Evolutionary conservation across 2,329 filamentous ascomycete genomes (phyloP).

Genomic region (Chaetomiaceae sp.): DNA sequence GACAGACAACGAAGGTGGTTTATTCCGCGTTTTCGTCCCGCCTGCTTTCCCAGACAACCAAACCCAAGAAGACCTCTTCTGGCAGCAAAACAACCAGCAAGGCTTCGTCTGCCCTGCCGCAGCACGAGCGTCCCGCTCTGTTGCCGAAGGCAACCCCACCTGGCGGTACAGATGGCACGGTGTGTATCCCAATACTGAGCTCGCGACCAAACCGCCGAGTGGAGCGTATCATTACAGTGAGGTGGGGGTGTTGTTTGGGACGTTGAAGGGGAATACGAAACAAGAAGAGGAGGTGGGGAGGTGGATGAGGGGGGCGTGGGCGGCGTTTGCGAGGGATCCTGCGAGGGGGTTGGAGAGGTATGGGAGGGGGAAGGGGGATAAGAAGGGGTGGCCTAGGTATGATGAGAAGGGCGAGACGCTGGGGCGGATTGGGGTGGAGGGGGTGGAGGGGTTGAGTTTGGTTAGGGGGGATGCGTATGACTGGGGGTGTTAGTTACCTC

Average conservation of each 20-base stretch:
- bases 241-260: conserved; percentile 14
- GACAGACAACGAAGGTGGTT: conserved; percentile 14
- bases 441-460: not conserved
- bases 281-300: conserved; percentile 30
- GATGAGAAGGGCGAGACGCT: not conserved
- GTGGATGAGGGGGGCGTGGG: conserved; percentile 37
- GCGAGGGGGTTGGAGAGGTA: conserved; percentile 7
- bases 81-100: not conserved
- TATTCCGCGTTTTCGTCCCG: conserved; percentile 17
- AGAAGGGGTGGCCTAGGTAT: conserved; percentile 2
- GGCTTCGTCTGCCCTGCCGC: conserved; percentile 33
- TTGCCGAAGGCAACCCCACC: conserved; percentile 27
- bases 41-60: not conserved
- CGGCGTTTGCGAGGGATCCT: conserved; percentile 38
- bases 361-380: not conserved
- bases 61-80: not conserved
- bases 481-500: not conserved
- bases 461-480: conserved; percentile 8
- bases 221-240: conserved; percentile 35
- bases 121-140: conserved; percentile 27
- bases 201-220: conserved; percentile 28
- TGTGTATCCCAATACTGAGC: conserved; percentile 32
- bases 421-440: conserved; percentile 3
- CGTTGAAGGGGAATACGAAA: conserved; percentile 21
- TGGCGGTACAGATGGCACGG: conserved; percentile 39